Evolutionary conservation across 139 green algal species (phyloP).

Genomic region (Marvania coccoides): DNA sequence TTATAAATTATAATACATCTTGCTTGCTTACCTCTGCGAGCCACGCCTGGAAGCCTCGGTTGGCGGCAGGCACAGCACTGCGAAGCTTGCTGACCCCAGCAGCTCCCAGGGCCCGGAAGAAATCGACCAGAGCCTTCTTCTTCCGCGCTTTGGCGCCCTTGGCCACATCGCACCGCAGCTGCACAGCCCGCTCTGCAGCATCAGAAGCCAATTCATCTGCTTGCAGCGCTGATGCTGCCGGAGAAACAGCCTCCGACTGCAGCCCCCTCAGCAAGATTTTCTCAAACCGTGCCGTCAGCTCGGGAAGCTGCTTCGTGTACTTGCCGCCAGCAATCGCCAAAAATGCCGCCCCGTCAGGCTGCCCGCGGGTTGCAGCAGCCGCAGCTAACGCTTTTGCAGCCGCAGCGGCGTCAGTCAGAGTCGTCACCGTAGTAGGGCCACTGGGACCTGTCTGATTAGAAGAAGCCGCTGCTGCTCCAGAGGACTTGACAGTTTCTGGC

Average conservation of each 20-base stretch:
- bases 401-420: background rate
- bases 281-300: conserved; percentile 8
- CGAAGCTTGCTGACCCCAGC: conserved; percentile 54
- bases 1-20: background rate
- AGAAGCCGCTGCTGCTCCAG: background rate
- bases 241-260: background rate
- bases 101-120: conserved; percentile 50
- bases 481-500: background rate
- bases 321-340: conserved; percentile 4
- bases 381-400: background rate
- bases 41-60: conserved; percentile 40
- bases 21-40: conserved; percentile 26
- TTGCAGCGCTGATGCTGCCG: background rate
- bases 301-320: conserved; percentile 12
- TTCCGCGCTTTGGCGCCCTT: conserved; percentile 76
- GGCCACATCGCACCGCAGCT: conserved; percentile 41
- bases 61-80: conserved; percentile 47
- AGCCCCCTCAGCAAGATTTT: background rate
- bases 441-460: no score
- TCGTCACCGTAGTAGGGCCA: background rate
- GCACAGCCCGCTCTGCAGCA: conserved; percentile 38
- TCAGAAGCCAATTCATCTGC: conserved; percentile 47
- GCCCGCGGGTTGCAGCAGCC: background rate
- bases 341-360: background rate
- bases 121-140: conserved; percentile 77